A percentile compares a stretch with the other conserved stretches of the same genome.
Conservation (phyloP, 805 yeast genomes). For the Geotrichum ghanense region DNA sequence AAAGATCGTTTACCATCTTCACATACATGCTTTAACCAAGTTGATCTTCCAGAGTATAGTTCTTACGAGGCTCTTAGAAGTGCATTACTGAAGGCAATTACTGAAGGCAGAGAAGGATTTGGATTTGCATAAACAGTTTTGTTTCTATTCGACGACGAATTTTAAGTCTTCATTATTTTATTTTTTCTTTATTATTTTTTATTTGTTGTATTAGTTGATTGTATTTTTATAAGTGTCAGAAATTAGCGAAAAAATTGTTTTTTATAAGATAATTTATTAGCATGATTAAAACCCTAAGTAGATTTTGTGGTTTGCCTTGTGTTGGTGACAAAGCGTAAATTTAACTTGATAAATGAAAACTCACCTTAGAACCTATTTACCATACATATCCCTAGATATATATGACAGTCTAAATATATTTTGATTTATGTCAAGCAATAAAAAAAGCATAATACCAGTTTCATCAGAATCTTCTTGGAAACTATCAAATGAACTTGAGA, state of each 20-base stretch:
- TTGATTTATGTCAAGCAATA: neutral
- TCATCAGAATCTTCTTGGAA: neutral
- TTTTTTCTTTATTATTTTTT: neutral
- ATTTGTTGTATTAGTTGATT: no score
- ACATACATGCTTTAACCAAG: slow-evolving; percentile 94
- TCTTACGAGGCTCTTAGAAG: slow-evolving; percentile 78
- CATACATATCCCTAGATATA: no score
- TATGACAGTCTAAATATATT: no score
- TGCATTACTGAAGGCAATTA: slow-evolving; percentile 69
- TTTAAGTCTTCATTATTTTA: neutral
- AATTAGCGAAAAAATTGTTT: no score
- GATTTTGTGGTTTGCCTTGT: no score
- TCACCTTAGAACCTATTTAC: no score
- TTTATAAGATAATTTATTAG: no score
- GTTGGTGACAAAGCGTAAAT: no score
- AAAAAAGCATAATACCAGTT: neutral
- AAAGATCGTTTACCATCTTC: slow-evolving; percentile 86
- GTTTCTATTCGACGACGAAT: no score
- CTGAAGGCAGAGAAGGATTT: slow-evolving; percentile 94
- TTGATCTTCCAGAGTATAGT: slow-evolving; percentile 87
- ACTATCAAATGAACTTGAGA: neutral
- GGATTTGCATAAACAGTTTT: slow-evolving; percentile 59
- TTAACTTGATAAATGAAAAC: no score
- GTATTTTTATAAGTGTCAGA: no score
- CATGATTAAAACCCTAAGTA: no score